A percentile compares a stretch with the other conserved stretches of the same genome.
Evolutionary conservation across 116 monocot species (phyloP).

Genomic region (Dioscorea cayenensis): DNA sequence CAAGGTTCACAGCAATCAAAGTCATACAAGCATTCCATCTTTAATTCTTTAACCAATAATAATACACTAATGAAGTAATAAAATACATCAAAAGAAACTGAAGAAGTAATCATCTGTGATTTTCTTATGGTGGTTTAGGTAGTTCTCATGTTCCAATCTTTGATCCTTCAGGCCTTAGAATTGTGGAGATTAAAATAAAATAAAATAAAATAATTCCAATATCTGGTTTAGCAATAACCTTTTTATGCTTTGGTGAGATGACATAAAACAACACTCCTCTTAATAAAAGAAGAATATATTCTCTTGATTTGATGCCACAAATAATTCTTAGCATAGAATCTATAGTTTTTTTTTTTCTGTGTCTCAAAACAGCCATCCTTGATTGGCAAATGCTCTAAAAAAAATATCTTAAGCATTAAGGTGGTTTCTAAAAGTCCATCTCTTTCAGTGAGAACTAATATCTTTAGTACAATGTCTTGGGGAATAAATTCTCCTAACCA

Average conservation of each 20-base stretch:
- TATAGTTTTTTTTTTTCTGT: neutral
- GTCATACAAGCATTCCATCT: too few species aligned
- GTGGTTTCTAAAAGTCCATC: neutral
- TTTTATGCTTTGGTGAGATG: neutral
- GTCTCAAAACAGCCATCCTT: neutral
- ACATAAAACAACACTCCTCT: neutral
- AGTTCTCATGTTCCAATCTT: neutral
- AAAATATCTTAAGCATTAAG: neutral
- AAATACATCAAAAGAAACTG: neutral
- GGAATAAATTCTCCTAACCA: neutral
- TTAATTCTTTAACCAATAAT: too few species aligned
- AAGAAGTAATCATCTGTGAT: too few species aligned
- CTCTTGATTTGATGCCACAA: conserved; percentile 3
- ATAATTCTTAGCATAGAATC: neutral
- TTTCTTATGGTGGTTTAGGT: too few species aligned
- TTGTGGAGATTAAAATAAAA: neutral
- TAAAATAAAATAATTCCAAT: neutral
- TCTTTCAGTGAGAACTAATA: neutral
- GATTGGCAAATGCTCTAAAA: neutral
- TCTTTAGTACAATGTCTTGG: neutral
- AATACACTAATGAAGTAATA: neutral
- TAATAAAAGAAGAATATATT: neutral
- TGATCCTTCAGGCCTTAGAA: neutral
- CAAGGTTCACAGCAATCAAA: too few species aligned
- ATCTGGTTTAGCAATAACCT: neutral